Percentiles rank a stretch among this genome's conserved stretches.
These are phyloP conservation scores for Leishmania braziliensis DNA, from an alignment of 208 protist species.

Conservation along the genomic window DNA sequence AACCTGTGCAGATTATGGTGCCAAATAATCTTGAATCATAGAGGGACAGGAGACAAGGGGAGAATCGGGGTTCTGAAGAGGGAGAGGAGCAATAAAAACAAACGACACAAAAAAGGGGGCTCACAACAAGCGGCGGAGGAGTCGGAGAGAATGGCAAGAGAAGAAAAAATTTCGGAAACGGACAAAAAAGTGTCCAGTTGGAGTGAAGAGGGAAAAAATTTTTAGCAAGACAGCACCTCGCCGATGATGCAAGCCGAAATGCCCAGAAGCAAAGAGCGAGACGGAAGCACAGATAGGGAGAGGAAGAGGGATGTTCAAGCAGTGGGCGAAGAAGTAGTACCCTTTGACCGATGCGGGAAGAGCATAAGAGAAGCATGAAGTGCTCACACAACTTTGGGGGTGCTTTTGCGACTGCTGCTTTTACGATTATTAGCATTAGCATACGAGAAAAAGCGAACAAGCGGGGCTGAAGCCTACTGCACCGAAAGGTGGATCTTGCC, in stretches of 20 bases:
- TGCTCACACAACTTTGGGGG: not conserved
- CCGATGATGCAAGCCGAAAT: not conserved
- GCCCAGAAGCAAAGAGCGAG: not conserved
- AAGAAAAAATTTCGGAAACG: not conserved
- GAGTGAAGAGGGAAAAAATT: not conserved
- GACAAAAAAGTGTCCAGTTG: not conserved
- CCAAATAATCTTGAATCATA: not conserved
- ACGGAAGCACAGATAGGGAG: not conserved
- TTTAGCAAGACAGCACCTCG: not conserved
- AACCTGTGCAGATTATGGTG: not conserved
- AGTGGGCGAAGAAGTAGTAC: not conserved
- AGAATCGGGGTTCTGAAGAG: not conserved
- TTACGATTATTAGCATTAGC: not conserved
- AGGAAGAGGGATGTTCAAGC: not conserved
- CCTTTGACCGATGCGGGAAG: not conserved
- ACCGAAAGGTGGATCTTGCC: not conserved
- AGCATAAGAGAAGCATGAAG: not conserved
- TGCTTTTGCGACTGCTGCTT: not conserved
- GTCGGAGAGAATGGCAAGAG: not conserved
- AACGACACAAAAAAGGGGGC: not conserved
- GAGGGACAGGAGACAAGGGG: not conserved
- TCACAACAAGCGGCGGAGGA: not conserved
- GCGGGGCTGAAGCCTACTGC: not conserved
- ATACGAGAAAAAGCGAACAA: not conserved
- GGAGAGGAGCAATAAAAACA: not conserved